phyloP scores from a whole-genome alignment of 352 stramenopile species.

The Phytopythium litorale region DNA sequence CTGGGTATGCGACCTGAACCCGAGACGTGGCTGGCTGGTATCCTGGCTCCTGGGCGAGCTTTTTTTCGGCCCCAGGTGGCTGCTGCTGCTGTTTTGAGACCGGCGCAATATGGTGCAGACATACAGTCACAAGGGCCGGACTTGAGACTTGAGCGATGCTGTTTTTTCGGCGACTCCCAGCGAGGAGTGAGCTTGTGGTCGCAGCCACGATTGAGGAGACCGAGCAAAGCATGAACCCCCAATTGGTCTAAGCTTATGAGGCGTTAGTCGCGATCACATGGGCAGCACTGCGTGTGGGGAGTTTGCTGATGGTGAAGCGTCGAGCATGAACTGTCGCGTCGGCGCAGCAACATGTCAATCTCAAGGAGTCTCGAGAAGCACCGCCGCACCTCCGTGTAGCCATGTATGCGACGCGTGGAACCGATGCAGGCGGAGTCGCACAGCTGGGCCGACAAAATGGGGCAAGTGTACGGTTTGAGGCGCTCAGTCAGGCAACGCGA shows the following conservation, averaged over 20 bases:
- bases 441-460: not conserved
- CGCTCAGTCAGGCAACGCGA: not conserved
- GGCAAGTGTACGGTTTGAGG: not conserved
- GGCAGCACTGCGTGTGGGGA: not conserved
- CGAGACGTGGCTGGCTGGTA: not conserved
- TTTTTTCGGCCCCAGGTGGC: not conserved
- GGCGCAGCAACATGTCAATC: not conserved
- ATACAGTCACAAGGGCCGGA: not conserved
- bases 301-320: no score
- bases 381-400: not conserved
- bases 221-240: not conserved
- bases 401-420: not conserved
- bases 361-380: not conserved
- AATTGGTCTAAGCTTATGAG: not conserved
- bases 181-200: not conserved
- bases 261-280: not conserved
- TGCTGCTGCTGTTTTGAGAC: not conserved
- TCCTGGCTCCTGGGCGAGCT: not conserved
- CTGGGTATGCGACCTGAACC: conserved; percentile 6
- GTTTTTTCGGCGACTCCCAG: not conserved
- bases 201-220: not conserved
- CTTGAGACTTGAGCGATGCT: not conserved
- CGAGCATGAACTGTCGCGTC: no score
- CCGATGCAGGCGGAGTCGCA: not conserved
- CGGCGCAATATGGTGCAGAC: conserved; percentile 1